Base-by-base conservation (phyloP, 257 asterid species). In the Mitragyna speciosa region DNA sequence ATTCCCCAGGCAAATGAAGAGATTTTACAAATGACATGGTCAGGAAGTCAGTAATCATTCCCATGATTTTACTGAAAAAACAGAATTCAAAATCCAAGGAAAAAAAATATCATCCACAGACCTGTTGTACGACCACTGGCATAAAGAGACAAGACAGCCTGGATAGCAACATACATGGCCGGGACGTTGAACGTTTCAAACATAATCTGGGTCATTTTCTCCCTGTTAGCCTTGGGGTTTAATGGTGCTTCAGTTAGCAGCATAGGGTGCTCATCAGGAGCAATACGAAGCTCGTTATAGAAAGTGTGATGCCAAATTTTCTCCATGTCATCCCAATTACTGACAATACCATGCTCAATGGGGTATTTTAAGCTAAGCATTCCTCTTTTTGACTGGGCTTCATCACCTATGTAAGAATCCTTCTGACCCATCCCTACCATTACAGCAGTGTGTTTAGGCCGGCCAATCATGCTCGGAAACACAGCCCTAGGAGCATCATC, bases 81-180 rank as follows among this genome's bases (percentile, higher is more conserved):
- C 43, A 73, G 36, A 73, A 72, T 31, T 5, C 36, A 6, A 49
- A 51, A 24, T 8, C 20, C 2, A 31, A 12, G 39, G 0, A 31
- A 58, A 15, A 51, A 36, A 41, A 6, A 7, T 26, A 10, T 36
- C 7, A 8, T 31, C 39, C 11, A 59, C 72, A 22, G 64, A 87
- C 90, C 90, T 75, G 91, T 87, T 45, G 89, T 87, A 14, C 89
- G 91, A 33, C 91, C 91, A 76, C 89, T 85, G 68, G 91, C 89
- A 71, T 88, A 88, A 47, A 88, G 89, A 45, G 91, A 85, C 70
- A 88, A 39, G 24, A 88, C 91, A 6, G 91, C 91, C 76, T 87
- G 91, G 63, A 87, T 87, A 30, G 85, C 88, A 14, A 87, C 91
- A 78, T 87, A 87, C 91, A 87, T 85, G 61, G 91, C 91, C 47